Percentiles rank a stretch among this genome's conserved stretches.
phyloP scores from a whole-genome alignment of 768 basidiomycete species.

The Tulasnella calospora region DNA sequence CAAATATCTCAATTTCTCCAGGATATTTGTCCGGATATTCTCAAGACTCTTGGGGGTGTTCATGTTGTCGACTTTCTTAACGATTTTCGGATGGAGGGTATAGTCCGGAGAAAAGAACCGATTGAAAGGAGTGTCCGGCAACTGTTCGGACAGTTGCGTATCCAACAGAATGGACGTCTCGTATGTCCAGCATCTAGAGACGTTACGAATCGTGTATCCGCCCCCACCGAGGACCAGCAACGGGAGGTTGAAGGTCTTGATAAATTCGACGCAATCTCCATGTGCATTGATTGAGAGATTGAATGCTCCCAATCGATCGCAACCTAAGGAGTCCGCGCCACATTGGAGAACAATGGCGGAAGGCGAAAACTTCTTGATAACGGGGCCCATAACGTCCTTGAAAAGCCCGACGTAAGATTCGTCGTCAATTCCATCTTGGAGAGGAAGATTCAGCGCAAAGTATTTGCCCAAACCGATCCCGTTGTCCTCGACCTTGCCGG shows the following conservation, averaged over 20 bases:
- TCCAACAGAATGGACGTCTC: conserved; percentile 92
- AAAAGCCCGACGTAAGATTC: conserved; percentile 94
- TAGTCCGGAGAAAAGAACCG: conserved; percentile 89
- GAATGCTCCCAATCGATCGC: conserved; percentile 93
- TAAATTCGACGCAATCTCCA: conserved; percentile 96
- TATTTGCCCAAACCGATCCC: conserved; percentile 85
- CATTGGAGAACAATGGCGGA: conserved; percentile 91
- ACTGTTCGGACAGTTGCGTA: conserved; percentile 72
- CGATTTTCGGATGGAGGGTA: conserved; percentile 89
- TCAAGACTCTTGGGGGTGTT: conserved; percentile 81
- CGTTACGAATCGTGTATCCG: conserved; percentile 95
- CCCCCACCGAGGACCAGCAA: conserved; percentile 90
- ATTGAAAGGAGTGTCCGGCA: conserved; percentile 87
- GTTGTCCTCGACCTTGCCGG: conserved; percentile 92
- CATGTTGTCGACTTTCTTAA: conserved; percentile 86
- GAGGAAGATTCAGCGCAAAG: conserved; percentile 90
- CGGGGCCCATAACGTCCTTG: conserved; percentile 93
- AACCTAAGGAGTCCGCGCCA: conserved; percentile 93
- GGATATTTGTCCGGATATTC: conserved; percentile 76
- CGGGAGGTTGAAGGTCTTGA: conserved; percentile 86
- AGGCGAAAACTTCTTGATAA: conserved; percentile 82
- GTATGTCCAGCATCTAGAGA: conserved; percentile 98
- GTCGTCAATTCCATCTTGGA: conserved; percentile 95
- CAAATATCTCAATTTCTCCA: conserved; percentile 84
- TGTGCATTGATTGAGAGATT: conserved; percentile 96